A percentile compares a stretch with the other conserved stretches of the same genome.
Conservation (phyloP, 768 basidiomycete genomes). For the Tylopilus intermedius region DNA sequence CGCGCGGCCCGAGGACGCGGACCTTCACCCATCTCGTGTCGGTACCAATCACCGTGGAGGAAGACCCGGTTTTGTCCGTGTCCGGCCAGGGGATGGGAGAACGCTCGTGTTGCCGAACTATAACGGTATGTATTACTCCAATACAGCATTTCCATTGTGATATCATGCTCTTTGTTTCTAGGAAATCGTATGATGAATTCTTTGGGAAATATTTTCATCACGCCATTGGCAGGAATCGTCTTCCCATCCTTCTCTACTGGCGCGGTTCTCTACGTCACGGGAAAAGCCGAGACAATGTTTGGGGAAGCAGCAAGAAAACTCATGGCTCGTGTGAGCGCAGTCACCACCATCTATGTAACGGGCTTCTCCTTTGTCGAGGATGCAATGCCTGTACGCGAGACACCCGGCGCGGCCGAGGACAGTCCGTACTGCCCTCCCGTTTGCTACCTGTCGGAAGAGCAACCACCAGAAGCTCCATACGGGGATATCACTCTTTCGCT, state of each 20-base stretch:
- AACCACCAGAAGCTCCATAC: constrained; percentile 23
- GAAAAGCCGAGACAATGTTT: constrained; percentile 45
- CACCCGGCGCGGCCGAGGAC: constrained; percentile 21
- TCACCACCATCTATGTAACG: constrained; percentile 25
- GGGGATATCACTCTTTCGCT: constrained; percentile 28
- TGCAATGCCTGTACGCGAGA: constrained; percentile 51
- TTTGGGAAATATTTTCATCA: constrained; percentile 56
- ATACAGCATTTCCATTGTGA: not conserved
- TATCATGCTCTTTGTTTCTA: constrained; percentile 14
- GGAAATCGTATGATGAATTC: constrained; percentile 63
- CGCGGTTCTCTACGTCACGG: constrained; percentile 35
- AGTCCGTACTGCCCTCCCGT: constrained; percentile 62
- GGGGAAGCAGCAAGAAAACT: too few relatives aligned
- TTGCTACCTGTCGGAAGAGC: constrained; percentile 47
- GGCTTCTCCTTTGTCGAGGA: constrained; percentile 24
- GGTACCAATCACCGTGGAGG: constrained; percentile 66
- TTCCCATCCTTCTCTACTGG: constrained; percentile 52
- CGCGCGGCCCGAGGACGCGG: constrained; percentile 35
- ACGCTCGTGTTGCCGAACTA: constrained; percentile 59
- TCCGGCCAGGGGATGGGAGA: constrained; percentile 49
- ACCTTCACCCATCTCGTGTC: constrained; percentile 49
- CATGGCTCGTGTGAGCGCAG: constrained; percentile 45
- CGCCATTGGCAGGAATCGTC: constrained; percentile 53
- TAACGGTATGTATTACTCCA: constrained; percentile 35
- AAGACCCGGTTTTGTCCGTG: constrained; percentile 55